phyloP scores from a whole-genome alignment of 2,329 filamentous ascomycete species.

The Chrysosporium queenslandicum region DNA sequence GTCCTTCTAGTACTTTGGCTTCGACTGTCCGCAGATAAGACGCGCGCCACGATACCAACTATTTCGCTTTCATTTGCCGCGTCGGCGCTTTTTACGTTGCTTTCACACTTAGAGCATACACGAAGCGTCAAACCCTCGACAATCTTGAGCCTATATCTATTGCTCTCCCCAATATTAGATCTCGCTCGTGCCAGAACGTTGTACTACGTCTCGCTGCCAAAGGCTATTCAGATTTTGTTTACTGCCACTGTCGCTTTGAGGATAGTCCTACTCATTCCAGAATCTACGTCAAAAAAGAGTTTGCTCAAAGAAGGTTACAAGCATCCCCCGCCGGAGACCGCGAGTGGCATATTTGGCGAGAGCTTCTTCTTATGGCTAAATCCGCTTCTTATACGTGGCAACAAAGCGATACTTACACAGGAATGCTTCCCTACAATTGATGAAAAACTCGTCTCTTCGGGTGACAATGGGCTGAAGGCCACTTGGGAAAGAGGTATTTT shows the following conservation, averaged over 20 bases:
- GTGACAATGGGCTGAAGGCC: too few species aligned
- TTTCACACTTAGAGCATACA: constrained; percentile 28
- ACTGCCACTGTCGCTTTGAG: constrained; percentile 11
- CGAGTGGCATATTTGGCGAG: too few species aligned
- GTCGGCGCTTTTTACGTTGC: background rate
- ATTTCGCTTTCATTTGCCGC: background rate
- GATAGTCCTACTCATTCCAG: background rate
- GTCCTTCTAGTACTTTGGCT: background rate
- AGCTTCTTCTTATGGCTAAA: too few species aligned
- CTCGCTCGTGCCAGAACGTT: constrained; percentile 29
- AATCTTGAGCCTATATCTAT: constrained; percentile 34
- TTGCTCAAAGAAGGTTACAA: constrained; percentile 15
- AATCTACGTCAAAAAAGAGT: background rate
- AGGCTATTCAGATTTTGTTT: constrained; percentile 14
- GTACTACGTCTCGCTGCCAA: background rate
- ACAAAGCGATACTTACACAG: too few species aligned
- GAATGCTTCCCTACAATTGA: too few species aligned
- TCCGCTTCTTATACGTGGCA: too few species aligned
- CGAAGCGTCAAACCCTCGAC: constrained; percentile 34
- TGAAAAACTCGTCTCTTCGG: too few species aligned
- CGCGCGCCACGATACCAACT: background rate
- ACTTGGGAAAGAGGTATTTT: too few species aligned
- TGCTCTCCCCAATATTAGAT: constrained; percentile 35
- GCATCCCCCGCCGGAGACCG: constrained; percentile 26
- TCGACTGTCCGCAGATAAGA: background rate